Evolutionary conservation across 768 basidiomycete genomes (phyloP).

Genomic region (Rhodotorula taiwanensis): DNA sequence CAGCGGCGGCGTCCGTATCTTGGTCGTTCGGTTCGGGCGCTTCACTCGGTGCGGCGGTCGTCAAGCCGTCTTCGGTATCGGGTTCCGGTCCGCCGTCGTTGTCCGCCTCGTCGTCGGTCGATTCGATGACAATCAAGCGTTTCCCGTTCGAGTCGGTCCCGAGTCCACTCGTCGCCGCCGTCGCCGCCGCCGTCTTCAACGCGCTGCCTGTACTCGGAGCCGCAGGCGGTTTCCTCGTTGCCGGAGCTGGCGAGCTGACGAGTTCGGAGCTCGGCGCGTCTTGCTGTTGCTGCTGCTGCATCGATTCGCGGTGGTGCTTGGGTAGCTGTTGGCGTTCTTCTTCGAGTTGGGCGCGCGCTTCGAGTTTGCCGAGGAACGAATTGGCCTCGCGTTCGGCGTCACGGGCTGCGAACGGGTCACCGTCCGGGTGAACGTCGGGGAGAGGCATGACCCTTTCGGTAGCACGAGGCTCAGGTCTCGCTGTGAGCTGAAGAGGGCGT

Average conservation of each 20-base stretch:
- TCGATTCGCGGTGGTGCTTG: neutral
- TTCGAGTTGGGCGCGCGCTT: slow-evolving; percentile 13
- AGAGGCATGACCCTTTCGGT: too few relatives aligned
- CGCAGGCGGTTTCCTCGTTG: neutral
- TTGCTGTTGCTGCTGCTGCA: neutral
- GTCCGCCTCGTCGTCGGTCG: slow-evolving; percentile 17
- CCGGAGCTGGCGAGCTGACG: too few relatives aligned
- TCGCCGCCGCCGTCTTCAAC: too few relatives aligned
- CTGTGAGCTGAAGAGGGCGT: too few relatives aligned
- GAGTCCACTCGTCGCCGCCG: neutral
- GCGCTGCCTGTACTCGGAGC: too few relatives aligned
- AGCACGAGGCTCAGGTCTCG: too few relatives aligned
- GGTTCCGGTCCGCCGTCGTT: too few relatives aligned
- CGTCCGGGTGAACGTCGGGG: slow-evolving; percentile 30
- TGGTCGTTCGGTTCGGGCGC: neutral
- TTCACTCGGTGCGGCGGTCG: too few relatives aligned
- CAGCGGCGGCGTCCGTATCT: neutral
- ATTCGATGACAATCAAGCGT: slow-evolving; percentile 6
- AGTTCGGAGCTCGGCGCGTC: too few relatives aligned
- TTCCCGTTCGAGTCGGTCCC: neutral
- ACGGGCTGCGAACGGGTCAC: slow-evolving; percentile 28
- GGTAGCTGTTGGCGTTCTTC: neutral
- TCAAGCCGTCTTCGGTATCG: too few relatives aligned
- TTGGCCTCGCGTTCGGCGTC: neutral
- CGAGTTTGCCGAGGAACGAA: slow-evolving; percentile 21